Conservation (phyloP, 163 green algal genomes). For the Chlorella variabilis region DNA sequence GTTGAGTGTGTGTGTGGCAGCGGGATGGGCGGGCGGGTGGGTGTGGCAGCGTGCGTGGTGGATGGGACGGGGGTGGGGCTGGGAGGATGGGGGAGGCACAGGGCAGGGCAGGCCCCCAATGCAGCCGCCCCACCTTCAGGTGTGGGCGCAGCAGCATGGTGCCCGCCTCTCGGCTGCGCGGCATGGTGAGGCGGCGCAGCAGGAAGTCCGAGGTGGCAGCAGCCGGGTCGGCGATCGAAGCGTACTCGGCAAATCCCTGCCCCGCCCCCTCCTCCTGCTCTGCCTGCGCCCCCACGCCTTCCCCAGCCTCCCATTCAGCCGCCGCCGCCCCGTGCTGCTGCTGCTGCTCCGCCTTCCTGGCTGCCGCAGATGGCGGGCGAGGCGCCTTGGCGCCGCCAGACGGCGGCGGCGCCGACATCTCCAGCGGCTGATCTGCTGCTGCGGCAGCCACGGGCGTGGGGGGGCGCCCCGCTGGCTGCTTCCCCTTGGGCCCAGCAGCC, state of each 20-base stretch:
- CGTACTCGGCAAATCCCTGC: background rate
- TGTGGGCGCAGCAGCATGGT: constrained; percentile 40
- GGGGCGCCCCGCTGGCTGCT: background rate
- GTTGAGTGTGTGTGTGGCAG: background rate
- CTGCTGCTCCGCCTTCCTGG: background rate
- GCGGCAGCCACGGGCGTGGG: constrained; percentile 3
- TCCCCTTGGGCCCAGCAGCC: background rate
- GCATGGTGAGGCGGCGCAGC: constrained; percentile 20
- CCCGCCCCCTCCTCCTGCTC: background rate
- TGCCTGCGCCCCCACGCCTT: background rate
- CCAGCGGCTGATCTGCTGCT: background rate
- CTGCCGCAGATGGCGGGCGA: background rate
- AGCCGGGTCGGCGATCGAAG: background rate
- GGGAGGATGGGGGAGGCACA: too few species aligned
- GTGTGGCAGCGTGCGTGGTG: too few species aligned
- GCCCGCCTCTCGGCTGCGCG: constrained; percentile 32
- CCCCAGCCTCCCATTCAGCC: background rate
- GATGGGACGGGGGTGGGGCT: too few species aligned
- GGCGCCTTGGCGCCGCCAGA: background rate
- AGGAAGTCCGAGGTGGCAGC: background rate
- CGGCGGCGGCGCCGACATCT: constrained; percentile 21
- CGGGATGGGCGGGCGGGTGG: too few species aligned
- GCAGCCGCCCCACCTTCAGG: constrained; percentile 41
- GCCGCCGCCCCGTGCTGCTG: background rate
- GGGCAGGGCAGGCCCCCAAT: background rate